Base-by-base conservation (phyloP, 495 filamentous ascomycete genomes). In the Xylaria flabelliformis region DNA sequence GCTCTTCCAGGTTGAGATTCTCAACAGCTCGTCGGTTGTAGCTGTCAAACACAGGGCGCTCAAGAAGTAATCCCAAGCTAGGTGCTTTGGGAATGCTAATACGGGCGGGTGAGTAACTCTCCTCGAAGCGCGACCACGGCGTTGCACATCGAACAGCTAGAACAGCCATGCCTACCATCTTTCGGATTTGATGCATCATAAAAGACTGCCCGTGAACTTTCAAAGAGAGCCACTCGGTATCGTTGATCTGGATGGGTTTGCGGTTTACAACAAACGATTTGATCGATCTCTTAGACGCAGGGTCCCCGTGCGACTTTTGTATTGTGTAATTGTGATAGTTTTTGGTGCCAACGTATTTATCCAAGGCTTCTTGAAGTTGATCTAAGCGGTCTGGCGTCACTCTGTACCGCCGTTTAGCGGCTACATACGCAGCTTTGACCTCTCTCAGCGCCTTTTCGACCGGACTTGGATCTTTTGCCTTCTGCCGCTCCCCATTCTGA, bases 161-260 rank as follows among this genome's bases (percentile, higher is more conserved):
- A 10, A 94, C 86, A 48, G 90, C 92, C 94, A 98, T 94, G 72
- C 91, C 93, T 19, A 99, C 92, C 96, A 99, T 99, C 82, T 97
- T 98, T 71, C 96, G 92, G 80, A 99, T 99, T 81, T 99, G 96
- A 80, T 99, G 96, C 96, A 99, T 99, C 96, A 99, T 99, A 86
- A 99, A 99, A 71, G 91, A 94, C 82, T 99, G 96, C 0, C 96
- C 96, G 80, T 98, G 97, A 21, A 99, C 93, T 75, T 97, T 97
- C 67, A 98, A 85, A 34, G 92, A 95, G 9, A 99, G 87, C 96
- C 96, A 99, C 82, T 99, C 91, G 19, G 93, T 97, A 78, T 94
- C 91, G 74, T 94, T 88, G 79, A 97, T 96, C 68, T 93, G 85
- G 71, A 98, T 90, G 0, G 95, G 95, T 34, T 87, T 84, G 0